Percentiles rank a stretch among this genome's conserved stretches.
These are phyloP conservation scores for Geranium brycei DNA, from an alignment of 345 rosid species.

Conservation along the genomic window DNA sequence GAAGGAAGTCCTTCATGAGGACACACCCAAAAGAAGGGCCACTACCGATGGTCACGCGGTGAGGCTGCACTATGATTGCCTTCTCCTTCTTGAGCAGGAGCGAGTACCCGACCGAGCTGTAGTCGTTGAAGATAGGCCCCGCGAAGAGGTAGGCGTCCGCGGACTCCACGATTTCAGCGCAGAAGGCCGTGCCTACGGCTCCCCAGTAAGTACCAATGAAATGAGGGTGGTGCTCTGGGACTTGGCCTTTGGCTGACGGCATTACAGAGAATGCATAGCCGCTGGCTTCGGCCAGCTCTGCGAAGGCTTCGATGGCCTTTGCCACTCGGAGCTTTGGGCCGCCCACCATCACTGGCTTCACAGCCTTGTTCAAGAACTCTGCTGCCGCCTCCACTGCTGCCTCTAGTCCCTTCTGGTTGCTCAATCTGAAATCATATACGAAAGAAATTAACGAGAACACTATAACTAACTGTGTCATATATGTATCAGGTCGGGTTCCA, in stretches of 20 bases:
- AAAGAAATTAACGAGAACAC: too few relatives aligned
- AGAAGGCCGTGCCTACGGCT: constrained; percentile 21
- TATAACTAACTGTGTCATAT: too few relatives aligned
- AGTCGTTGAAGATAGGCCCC: constrained; percentile 30
- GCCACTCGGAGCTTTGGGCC: constrained; percentile 28
- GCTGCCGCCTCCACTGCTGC: constrained; percentile 27
- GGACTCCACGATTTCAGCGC: constrained; percentile 25
- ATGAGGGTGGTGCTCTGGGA: constrained; percentile 18
- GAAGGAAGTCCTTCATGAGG: constrained; percentile 23
- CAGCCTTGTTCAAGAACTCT: constrained; percentile 22
- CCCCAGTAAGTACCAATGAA: constrained; percentile 32
- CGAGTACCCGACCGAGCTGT: constrained; percentile 24
- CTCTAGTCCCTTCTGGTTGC: constrained; percentile 20
- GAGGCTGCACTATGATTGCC: constrained; percentile 27
- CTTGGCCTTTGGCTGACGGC: constrained; percentile 30
- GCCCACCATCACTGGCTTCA: constrained; percentile 26
- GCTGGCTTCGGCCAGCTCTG: constrained; percentile 21
- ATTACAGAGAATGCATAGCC: constrained; percentile 23
- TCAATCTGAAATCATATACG: constrained; percentile 4
- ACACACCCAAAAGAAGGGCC: constrained; percentile 26
- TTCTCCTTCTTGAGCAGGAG: constrained; percentile 25
- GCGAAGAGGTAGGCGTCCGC: constrained; percentile 27
- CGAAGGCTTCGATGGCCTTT: constrained; percentile 18
- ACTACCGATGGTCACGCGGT: constrained; percentile 19
- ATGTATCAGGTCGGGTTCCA: too few relatives aligned